Evolutionary conservation across 768 basidiomycete species (phyloP).

Genomic region (Chlorophyllum brunneum): DNA sequence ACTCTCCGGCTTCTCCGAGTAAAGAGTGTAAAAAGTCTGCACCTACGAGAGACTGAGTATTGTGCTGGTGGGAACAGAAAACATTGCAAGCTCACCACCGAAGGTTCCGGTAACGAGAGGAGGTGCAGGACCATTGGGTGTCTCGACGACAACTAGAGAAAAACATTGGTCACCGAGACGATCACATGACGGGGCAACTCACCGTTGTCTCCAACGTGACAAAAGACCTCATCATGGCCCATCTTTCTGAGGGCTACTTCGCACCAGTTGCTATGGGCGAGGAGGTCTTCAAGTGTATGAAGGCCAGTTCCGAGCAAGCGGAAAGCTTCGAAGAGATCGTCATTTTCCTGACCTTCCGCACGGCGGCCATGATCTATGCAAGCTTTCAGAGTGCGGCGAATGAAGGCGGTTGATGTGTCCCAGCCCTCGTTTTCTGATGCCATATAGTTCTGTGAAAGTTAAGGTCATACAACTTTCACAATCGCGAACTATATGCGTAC

Average conservation of each 20-base stretch:
- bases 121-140: slow-evolving; percentile 51
- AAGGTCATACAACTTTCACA: neutral
- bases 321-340: slow-evolving; percentile 64
- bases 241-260: slow-evolving; percentile 69
- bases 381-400: slow-evolving; percentile 53
- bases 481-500: slow-evolving; percentile 23
- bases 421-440: slow-evolving; percentile 63
- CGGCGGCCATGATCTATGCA: slow-evolving; percentile 71
- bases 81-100: slow-evolving; percentile 33
- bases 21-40: slow-evolving; percentile 66
- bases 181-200: neutral
- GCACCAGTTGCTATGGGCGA: slow-evolving; percentile 80
- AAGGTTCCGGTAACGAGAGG: slow-evolving; percentile 70
- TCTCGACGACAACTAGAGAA: slow-evolving; percentile 37
- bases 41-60: slow-evolving; percentile 19
- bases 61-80: neutral
- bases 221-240: slow-evolving; percentile 70
- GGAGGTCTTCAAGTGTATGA: slow-evolving; percentile 70
- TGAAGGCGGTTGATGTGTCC: slow-evolving; percentile 71
- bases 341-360: slow-evolving; percentile 46
- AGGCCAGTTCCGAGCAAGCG: slow-evolving; percentile 66
- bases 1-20: slow-evolving; percentile 65
- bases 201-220: slow-evolving; percentile 72
- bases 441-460: slow-evolving; percentile 63
- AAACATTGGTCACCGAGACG: neutral